A percentile compares a stretch with the other conserved stretches of the same genome.
phyloP scores from a whole-genome alignment of 2,329 filamentous ascomycete species.

The Didymella lethalis region DNA sequence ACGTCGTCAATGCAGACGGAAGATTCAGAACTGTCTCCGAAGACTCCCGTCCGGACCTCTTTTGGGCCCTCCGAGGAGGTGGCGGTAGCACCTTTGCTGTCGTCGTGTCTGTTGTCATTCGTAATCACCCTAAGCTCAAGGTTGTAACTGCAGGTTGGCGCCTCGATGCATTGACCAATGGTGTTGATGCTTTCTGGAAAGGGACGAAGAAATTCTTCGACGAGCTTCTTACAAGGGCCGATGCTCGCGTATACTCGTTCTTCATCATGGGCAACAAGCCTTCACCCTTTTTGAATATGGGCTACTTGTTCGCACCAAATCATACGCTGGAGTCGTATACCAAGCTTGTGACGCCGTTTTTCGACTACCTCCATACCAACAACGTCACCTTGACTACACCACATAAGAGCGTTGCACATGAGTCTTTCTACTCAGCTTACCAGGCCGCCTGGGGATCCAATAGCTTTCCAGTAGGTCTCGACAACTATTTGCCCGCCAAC shows the following conservation, averaged over 20 bases:
- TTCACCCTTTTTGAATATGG: background rate
- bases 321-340: background rate
- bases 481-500: background rate
- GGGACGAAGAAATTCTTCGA: constrained; percentile 1
- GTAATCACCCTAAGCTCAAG: background rate
- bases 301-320: background rate
- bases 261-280: constrained; percentile 3
- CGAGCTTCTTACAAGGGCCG: background rate
- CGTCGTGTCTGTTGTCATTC: background rate
- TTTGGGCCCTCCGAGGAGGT: background rate
- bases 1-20: background rate
- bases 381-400: constrained; percentile 33
- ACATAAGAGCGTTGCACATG: constrained; percentile 30
- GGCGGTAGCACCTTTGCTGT: background rate
- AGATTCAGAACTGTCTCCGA: background rate
- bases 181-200: background rate
- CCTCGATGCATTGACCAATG: background rate
- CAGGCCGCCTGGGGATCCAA: constrained; percentile 32
- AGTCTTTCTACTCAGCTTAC: constrained; percentile 30
- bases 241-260: background rate
- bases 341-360: background rate
- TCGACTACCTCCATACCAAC: constrained; percentile 12
- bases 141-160: background rate
- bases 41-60: background rate
- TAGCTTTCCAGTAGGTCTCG: constrained; percentile 14